A percentile compares a stretch with the other conserved stretches of the same genome.
phyloP scores from a whole-genome alignment of 257 asterid species.

The Solanum tarapatanum region DNA sequence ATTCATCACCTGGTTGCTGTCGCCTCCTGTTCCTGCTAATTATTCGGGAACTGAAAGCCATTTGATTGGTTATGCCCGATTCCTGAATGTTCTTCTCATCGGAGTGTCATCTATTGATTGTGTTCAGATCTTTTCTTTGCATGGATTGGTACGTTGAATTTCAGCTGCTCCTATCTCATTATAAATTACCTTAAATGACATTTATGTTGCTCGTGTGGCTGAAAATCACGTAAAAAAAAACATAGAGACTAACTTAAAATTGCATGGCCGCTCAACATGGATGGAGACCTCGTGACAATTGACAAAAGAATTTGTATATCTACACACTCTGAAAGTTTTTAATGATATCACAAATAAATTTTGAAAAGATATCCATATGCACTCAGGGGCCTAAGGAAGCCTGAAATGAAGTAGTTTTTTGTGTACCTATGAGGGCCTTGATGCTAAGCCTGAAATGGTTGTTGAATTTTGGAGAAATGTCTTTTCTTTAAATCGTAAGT shows the following conservation, averaged over 20 bases:
- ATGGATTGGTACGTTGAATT: constrained; percentile 85
- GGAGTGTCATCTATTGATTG: constrained; percentile 75
- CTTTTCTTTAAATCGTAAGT: background rate
- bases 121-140: constrained; percentile 77
- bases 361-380: background rate
- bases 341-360: background rate
- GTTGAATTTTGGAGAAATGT: background rate
- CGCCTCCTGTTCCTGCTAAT: constrained; percentile 68
- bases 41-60: constrained; percentile 71
- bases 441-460: background rate
- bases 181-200: background rate
- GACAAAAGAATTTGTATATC: background rate
- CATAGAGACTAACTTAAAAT: background rate
- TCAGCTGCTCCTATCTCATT: constrained; percentile 4
- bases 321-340: background rate
- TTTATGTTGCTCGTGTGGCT: background rate
- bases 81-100: constrained; percentile 71
- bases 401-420: background rate
- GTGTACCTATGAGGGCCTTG: background rate
- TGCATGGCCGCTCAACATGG: background rate
- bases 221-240: background rate
- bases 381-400: background rate
- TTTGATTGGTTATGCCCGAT: constrained; percentile 75
- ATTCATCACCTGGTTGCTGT: constrained; percentile 69
- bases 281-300: background rate